Evolutionary conservation across 495 filamentous ascomycete genomes (phyloP).

Genomic region (Cudoniella acicularis): DNA sequence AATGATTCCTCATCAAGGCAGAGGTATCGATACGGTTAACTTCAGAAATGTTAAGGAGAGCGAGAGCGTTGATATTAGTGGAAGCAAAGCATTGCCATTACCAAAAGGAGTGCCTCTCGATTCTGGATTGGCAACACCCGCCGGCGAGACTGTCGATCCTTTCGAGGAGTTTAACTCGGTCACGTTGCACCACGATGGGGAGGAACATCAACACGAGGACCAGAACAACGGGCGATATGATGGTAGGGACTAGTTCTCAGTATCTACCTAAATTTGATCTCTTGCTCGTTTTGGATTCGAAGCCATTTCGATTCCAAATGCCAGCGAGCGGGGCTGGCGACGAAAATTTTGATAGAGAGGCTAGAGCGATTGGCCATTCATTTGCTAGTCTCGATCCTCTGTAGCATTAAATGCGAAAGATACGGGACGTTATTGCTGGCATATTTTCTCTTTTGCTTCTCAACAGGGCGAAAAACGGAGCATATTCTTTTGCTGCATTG

Average conservation of each 20-base stretch:
- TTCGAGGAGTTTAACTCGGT: constrained; percentile 99
- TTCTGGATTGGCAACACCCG: constrained; percentile 79
- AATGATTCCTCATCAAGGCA: constrained; percentile 90
- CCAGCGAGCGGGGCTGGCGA: not conserved
- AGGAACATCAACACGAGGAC: constrained; percentile 43
- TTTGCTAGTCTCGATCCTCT: not conserved
- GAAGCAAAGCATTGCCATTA: constrained; percentile 44
- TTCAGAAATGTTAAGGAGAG: constrained; percentile 98
- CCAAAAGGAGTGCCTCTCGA: constrained; percentile 77
- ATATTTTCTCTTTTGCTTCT: constrained; percentile 17
- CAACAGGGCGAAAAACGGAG: constrained; percentile 3
- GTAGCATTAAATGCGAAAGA: constrained; percentile 6
- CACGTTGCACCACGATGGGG: constrained; percentile 94
- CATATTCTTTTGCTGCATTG: constrained; percentile 27
- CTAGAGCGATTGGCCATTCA: not conserved
- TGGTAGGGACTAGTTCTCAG: constrained; percentile 7
- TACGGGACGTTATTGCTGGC: constrained; percentile 12
- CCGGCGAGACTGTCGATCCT: constrained; percentile 80
- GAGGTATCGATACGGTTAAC: constrained; percentile 89
- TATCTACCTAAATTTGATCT: constrained; percentile 2
- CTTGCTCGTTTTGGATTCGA: too few species aligned
- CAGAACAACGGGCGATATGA: constrained; percentile 28
- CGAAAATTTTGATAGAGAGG: not conserved
- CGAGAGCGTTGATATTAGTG: constrained; percentile 88
- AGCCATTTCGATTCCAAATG: too few species aligned